A percentile compares a stretch with the other conserved stretches of the same genome.
phyloP scores from a whole-genome alignment of 495 filamentous ascomycete species.

The Annulohypoxylon stygium region DNA sequence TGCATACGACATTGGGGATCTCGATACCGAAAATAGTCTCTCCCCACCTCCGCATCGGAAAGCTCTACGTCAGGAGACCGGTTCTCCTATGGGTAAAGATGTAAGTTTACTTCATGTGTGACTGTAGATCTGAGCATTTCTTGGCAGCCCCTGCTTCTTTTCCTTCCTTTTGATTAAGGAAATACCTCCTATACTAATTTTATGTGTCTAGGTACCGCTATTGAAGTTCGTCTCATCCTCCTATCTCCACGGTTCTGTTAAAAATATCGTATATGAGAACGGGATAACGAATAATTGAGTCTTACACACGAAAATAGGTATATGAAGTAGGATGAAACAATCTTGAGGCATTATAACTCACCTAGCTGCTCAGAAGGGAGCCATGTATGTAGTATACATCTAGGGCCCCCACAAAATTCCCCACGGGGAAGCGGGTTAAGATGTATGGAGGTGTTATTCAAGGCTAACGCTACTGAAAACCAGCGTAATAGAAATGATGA shows the following conservation, averaged over 20 bases:
- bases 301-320: background rate
- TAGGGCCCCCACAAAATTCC: slow-evolving; percentile 3
- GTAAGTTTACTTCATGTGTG: background rate
- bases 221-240: background rate
- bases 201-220: background rate
- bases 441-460: background rate
- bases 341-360: background rate
- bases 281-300: background rate
- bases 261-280: background rate
- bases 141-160: slow-evolving; percentile 13
- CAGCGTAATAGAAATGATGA: background rate
- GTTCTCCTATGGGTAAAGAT: slow-evolving; percentile 5
- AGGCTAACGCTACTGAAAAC: background rate
- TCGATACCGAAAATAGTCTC: slow-evolving; percentile 14
- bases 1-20: slow-evolving; percentile 17
- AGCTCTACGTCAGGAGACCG: background rate
- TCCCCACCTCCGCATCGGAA: slow-evolving; percentile 23
- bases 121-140: background rate
- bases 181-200: background rate
- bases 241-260: background rate
- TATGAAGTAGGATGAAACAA: background rate
- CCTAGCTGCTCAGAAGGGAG: background rate
- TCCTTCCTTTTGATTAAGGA: too few species aligned
- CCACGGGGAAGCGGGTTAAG: background rate
- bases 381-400: background rate